Conservation (phyloP, 139 green algal genomes). For the Chlamydomonas schloesseri region DNA sequence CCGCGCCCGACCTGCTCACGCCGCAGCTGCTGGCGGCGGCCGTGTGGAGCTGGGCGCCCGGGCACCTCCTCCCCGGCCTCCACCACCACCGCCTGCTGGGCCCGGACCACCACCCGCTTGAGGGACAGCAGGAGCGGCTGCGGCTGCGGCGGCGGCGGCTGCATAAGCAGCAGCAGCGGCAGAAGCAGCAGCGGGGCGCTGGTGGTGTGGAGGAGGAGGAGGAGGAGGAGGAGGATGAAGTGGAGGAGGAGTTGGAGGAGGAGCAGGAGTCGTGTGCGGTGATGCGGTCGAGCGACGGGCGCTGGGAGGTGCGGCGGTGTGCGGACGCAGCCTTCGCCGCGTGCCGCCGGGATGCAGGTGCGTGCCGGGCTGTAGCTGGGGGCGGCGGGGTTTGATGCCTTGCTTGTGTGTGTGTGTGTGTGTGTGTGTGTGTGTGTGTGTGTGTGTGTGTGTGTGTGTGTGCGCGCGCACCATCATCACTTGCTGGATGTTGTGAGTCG, state of each 20-base stretch:
- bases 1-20: conserved; percentile 74
- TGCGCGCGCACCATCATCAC: too few relatives aligned
- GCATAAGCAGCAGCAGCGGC: not conserved
- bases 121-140: not conserved
- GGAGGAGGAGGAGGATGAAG: too few relatives aligned
- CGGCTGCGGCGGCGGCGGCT: too few relatives aligned
- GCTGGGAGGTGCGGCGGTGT: conserved; percentile 14
- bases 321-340: not conserved
- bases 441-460: too few relatives aligned
- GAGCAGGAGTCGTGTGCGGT: not conserved
- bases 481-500: not conserved
- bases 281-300: conserved; percentile 16
- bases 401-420: too few relatives aligned
- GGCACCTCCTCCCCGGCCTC: too few relatives aligned
- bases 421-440: not conserved
- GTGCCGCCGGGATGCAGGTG: conserved; percentile 7
- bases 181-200: not conserved
- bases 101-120: too few relatives aligned
- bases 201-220: not conserved
- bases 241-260: not conserved
- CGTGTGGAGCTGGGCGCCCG: conserved; percentile 79
- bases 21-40: conserved; percentile 55
- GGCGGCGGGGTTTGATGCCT: too few relatives aligned
- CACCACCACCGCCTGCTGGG: not conserved
- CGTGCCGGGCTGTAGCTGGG: not conserved